A percentile compares a stretch with the other conserved stretches of the same genome.
phyloP scores from a whole-genome alignment of 1,284 basidiomycete genomes.

The Spongiforma sp. region DNA sequence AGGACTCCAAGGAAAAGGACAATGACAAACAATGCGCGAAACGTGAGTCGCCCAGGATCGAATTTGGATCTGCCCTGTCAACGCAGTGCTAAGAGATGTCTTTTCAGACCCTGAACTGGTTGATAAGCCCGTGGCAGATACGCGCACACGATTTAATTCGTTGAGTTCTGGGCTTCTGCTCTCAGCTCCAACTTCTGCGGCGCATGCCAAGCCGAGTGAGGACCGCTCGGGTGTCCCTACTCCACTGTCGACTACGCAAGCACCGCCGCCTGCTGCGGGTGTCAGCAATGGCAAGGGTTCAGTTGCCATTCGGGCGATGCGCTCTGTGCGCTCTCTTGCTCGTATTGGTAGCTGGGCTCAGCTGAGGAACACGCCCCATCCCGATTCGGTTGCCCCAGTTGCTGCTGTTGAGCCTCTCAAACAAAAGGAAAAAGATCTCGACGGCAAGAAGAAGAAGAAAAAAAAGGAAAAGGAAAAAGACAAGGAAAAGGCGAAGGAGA shows the following conservation, averaged over 20 bases:
- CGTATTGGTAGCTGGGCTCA: conserved; percentile 74
- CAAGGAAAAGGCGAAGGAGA: conserved; percentile 38
- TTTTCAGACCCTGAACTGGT: conserved; percentile 54
- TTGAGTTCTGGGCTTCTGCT: conserved; percentile 66
- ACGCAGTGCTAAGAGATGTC: conserved; percentile 24
- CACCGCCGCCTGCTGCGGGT: conserved; percentile 32
- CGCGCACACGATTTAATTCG: conserved; percentile 63
- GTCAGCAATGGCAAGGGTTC: conserved; percentile 47
- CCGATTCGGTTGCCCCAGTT: conserved; percentile 40
- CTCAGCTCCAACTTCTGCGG: conserved; percentile 9
- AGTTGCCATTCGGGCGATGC: conserved; percentile 78
- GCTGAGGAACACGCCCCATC: conserved; percentile 45
- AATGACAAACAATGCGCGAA: conserved; percentile 45
- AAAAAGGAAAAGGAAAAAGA: conserved; percentile 30
- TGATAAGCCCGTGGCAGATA: conserved; percentile 32
- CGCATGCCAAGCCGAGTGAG: conserved; percentile 12
- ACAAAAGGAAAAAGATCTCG: conserved; percentile 41
- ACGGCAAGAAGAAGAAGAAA: conserved; percentile 41
- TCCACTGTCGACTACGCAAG: conserved; percentile 21
- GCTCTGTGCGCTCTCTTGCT: conserved; percentile 72
- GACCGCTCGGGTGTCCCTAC: conserved; percentile 24
- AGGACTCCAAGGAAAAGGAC: conserved; percentile 64
- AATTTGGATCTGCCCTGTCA: not conserved
- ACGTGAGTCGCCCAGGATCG: conserved; percentile 41
- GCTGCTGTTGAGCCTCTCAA: conserved; percentile 21